Evolutionary conservation across 345 rosid species (phyloP).

Genomic region (Combretum micranthum): DNA sequence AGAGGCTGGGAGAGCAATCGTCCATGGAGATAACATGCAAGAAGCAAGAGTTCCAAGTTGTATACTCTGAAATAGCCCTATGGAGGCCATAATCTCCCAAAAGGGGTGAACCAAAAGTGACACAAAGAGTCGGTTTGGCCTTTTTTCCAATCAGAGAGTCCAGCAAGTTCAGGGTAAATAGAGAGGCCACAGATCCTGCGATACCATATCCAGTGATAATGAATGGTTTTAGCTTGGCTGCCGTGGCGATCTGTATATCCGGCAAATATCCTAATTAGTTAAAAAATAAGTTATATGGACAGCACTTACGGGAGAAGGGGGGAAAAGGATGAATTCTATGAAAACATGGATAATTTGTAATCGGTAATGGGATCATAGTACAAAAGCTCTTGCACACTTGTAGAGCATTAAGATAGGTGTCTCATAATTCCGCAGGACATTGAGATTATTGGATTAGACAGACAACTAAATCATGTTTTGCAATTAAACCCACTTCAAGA

Average conservation of each 20-base stretch:
- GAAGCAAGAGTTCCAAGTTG: slow-evolving; percentile 43
- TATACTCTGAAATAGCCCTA: slow-evolving; percentile 19
- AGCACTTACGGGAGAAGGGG: too few relatives aligned
- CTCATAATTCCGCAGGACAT: too few relatives aligned
- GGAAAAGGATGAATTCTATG: too few relatives aligned
- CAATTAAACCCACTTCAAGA: too few relatives aligned
- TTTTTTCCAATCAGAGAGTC: slow-evolving; percentile 14
- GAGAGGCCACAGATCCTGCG: slow-evolving; percentile 70
- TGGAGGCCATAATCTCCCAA: slow-evolving; percentile 35
- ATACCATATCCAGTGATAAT: slow-evolving; percentile 52
- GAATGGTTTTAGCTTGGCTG: slow-evolving; percentile 6
- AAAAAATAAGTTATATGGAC: too few relatives aligned
- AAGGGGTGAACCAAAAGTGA: slow-evolving; percentile 67
- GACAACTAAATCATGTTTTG: too few relatives aligned
- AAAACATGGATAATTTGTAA: too few relatives aligned
- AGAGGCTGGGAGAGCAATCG: slow-evolving; percentile 31
- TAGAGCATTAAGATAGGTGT: too few relatives aligned
- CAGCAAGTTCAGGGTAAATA: slow-evolving; percentile 59
- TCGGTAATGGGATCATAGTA: too few relatives aligned
- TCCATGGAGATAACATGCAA: slow-evolving; percentile 36
- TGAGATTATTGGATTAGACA: too few relatives aligned
- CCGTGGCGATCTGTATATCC: not conserved
- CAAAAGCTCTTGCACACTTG: too few relatives aligned
- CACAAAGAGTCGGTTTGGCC: slow-evolving; percentile 38
- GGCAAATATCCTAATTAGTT: too few relatives aligned